Base-by-base conservation (phyloP, 2,329 filamentous ascomycete species). In the Fusarium tjaetaba region DNA sequence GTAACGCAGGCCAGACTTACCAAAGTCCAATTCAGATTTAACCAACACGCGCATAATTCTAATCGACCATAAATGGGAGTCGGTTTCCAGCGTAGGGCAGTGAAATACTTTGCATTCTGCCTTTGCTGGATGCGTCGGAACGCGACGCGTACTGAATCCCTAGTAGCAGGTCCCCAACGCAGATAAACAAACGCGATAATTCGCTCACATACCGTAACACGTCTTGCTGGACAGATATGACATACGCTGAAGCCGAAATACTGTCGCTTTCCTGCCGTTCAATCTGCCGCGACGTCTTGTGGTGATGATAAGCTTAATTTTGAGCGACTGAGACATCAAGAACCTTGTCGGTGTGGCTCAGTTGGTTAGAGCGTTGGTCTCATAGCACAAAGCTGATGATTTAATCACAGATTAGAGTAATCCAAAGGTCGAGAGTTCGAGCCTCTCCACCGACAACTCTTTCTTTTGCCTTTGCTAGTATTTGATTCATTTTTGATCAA, bases 371-470 rank as follows among this genome's bases (percentile, higher is more conserved):
- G 49, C 49, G 49, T 52, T 52, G 49, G 49, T 52, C 49, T 52
- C 49, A 52, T 52, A 52, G 49, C 49, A 4, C 0, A 5, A 52
- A 34, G 39, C 30, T 32, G 45, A 48, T 57, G 53, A 57, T 45
- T 22, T 57, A 32, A 20, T 57, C 39, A n/a, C n/a, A 57, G 53
- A 57, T 45, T 24, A 57, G 30, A 45, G 53, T 26, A 45, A 57
- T 57, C 53, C 53, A 57, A 57, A 57, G 53, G 53, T 57, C 53
- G 53, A 57, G 53, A 57, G 53, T 57, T 57, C 53, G 53, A 57
- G 53, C 49, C 49, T 52, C 49, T 52, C 49, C n/a, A 36, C 49
- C 30, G 49, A 52, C 49, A 52, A n/a, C 2, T 1, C 11, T 41
- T 30, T 16, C 20, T 41, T 55, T 55, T 55, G 49, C 14, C n/a